Percentiles rank a stretch among this genome's conserved stretches.
Conservation (phyloP, 2,329 filamentous ascomycete species). For the Cercospora berteroae region DNA sequence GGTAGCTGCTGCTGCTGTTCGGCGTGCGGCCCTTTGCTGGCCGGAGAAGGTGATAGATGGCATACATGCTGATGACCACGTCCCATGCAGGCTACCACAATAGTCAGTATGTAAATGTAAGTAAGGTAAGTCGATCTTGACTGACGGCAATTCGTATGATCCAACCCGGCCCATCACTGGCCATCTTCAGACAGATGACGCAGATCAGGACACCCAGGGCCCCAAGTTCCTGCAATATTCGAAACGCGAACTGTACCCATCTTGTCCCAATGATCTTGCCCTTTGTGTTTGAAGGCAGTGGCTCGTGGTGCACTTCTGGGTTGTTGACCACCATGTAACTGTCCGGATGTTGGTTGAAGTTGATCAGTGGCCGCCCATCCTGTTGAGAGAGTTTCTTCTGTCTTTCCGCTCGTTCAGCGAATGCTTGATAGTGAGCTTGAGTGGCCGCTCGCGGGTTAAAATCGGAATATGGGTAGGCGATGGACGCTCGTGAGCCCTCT, state of each 20-base stretch:
- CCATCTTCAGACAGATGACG: conserved; percentile 70
- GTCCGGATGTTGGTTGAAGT: conserved; percentile 87
- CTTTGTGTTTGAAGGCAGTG: conserved; percentile 70
- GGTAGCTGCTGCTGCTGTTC: conserved; percentile 81
- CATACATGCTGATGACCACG: conserved; percentile 68
- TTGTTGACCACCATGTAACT: conserved; percentile 64
- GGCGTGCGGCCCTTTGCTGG: conserved; percentile 70
- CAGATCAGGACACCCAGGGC: conserved; percentile 71
- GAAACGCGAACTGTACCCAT: conserved; percentile 65
- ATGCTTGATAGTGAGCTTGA: conserved; percentile 67
- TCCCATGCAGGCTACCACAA: conserved; percentile 67
- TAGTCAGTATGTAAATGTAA: conserved; percentile 61
- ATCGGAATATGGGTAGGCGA: conserved; percentile 52
- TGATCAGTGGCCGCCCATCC: conserved; percentile 72
- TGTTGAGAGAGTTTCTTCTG: conserved; percentile 59
- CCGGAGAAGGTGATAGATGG: conserved; percentile 73
- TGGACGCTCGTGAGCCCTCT: conserved; percentile 44
- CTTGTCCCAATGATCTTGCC: conserved; percentile 67
- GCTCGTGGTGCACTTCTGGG: conserved; percentile 59
- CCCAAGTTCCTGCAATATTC: conserved; percentile 65
- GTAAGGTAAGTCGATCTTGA: conserved; percentile 63
- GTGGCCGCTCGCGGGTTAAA: conserved; percentile 89
- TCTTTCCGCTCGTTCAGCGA: conserved; percentile 47
- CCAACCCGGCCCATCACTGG: conserved; percentile 25
- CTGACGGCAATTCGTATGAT: conserved; percentile 35